Conservation (phyloP, 768 basidiomycete genomes). For the Brasilioporus rufonigricans region DNA sequence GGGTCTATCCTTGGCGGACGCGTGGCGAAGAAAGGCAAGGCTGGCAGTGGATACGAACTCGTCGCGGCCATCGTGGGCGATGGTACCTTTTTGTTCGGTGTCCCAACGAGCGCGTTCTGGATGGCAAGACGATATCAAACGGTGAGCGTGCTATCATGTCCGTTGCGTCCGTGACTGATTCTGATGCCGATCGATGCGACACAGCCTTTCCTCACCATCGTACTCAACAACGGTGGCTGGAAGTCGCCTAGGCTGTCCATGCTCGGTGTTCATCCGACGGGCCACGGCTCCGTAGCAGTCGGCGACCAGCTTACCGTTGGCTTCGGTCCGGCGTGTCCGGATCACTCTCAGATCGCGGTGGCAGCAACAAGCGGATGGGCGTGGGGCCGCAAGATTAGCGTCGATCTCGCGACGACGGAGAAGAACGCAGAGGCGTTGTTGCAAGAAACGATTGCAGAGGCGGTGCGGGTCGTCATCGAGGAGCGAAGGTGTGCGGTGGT, state of each 20-base stretch:
- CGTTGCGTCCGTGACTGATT: neutral
- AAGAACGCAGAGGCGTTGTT: conserved; percentile 27
- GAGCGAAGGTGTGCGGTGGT: conserved; percentile 64
- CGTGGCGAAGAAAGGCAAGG: conserved; percentile 18
- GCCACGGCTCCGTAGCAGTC: conserved; percentile 44
- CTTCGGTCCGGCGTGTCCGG: conserved; percentile 61
- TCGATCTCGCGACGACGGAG: conserved; percentile 21
- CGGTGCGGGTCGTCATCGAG: conserved; percentile 51
- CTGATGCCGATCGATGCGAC: neutral
- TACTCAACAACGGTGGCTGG: conserved; percentile 75
- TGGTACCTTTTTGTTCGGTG: conserved; percentile 65
- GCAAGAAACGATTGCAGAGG: conserved; percentile 42
- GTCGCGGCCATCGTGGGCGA: conserved; percentile 64
- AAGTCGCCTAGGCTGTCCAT: conserved; percentile 63
- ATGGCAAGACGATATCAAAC: conserved; percentile 68
- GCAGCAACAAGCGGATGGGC: conserved; percentile 72
- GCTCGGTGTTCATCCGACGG: conserved; percentile 61
- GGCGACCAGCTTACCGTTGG: conserved; percentile 57
- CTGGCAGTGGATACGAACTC: conserved; percentile 44
- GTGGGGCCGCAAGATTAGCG: conserved; percentile 44
- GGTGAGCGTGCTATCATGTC: conserved; percentile 33
- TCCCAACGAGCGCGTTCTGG: conserved; percentile 68
- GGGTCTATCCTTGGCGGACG: conserved; percentile 51
- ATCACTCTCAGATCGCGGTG: conserved; percentile 60
- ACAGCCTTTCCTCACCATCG: conserved; percentile 68